Base-by-base conservation (phyloP, 2,329 filamentous ascomycete species). In the Fusarium pininemorale region DNA sequence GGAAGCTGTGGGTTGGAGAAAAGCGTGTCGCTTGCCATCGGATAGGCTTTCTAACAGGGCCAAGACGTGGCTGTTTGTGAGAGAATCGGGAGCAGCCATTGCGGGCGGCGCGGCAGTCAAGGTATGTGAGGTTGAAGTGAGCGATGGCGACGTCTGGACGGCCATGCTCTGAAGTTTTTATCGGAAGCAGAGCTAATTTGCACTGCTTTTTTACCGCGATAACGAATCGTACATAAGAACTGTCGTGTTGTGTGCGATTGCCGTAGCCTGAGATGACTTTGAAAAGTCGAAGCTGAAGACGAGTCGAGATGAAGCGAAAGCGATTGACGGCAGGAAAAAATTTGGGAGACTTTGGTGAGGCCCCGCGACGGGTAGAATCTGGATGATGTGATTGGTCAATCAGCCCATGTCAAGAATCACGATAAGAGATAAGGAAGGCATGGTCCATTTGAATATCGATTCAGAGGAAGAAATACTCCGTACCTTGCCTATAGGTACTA, bases 1-100 rank as follows among this genome's bases (percentile, higher is more conserved):
- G 28, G 89, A 83, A 13, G 88, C 78, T 6, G 90, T 86, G 9
- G 96, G 95, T 73, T 92, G 91, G n/a, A 98, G 86, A 80, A 98
- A 97, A 32, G 84, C 82, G 79, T 95, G 91, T 18, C 93, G 92
- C 68, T 90, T 89, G 66, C 86, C 84, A 22, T 90, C 82, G 72
- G 83, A 84, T 55, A 94, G 85, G 72, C 85, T 87, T 66, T 90
- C 86, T 69, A 92, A 84, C 67, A 93, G 85, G 32, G 86, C 85
- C 75, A 85, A 82, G 59, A 86, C 81, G 72, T 84, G 81, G 71
- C 81, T 80, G 67, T 78, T 75, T 63, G 74, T 63, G 70, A 71
- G 64, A 74, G 84, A 79, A 73, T 84, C 79, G 63, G 83, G 70
- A 69, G 82, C 80, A 32, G 81, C 80, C 80, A 86, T 85, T 62